phyloP scores from a whole-genome alignment of 805 yeast genomes.

The Metschnikowia corniflorae region DNA sequence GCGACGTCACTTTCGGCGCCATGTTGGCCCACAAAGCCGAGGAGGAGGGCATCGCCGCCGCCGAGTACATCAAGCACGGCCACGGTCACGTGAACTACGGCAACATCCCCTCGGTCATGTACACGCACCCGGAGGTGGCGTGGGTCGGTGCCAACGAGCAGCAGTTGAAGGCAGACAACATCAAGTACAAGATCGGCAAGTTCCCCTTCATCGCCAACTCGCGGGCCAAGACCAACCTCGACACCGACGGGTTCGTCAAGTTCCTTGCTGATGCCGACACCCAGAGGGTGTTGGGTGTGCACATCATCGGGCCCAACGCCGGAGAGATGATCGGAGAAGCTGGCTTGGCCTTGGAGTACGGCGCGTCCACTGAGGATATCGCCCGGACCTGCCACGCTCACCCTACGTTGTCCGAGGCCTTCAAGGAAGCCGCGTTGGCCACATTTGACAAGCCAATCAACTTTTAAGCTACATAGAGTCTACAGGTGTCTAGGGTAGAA shows the following conservation, averaged over 20 bases:
- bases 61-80: conserved; percentile 87
- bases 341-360: conserved; percentile 95
- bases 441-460: conserved; percentile 90
- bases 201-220: conserved; percentile 99
- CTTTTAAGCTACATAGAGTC: conserved; percentile 18
- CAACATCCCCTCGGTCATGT: conserved; percentile 98
- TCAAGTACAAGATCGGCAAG: conserved; percentile 90
- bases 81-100: conserved; percentile 98
- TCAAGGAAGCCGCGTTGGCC: conserved; percentile 95
- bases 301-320: conserved; percentile 96
- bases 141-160: conserved; percentile 98
- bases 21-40: conserved; percentile 99
- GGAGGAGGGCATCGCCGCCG: conserved; percentile 99
- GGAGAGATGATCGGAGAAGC: conserved; percentile 99
- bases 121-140: conserved; percentile 98
- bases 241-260: conserved; percentile 97
- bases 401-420: conserved; percentile 96
- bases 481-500: no score
- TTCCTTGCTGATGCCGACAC: conserved; percentile 95
- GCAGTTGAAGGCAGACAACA: conserved; percentile 89
- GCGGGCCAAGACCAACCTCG: conserved; percentile 97
- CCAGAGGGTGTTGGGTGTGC: conserved; percentile 93
- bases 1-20: conserved; percentile 97
- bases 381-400: conserved; percentile 98
- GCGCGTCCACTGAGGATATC: conserved; percentile 96